Evolutionary conservation across 2,329 filamentous ascomycete genomes (phyloP).

Genomic region (Hymenoscyphus linearis): DNA sequence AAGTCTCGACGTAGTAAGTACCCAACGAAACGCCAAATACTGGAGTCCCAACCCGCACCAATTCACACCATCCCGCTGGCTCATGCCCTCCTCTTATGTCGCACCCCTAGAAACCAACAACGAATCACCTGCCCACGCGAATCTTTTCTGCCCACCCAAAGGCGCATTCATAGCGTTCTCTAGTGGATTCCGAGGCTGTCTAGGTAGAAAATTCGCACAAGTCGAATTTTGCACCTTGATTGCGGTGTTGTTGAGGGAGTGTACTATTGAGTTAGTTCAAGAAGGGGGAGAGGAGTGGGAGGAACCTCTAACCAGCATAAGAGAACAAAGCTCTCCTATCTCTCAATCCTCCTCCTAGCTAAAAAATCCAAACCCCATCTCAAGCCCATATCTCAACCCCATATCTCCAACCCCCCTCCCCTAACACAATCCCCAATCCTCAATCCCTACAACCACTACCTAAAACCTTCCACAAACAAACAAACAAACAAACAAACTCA

Average conservation of each 20-base stretch:
- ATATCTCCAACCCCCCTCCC: too few species aligned
- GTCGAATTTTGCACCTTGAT: constrained; percentile 31
- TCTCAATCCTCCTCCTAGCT: too few species aligned
- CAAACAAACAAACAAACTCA: too few species aligned
- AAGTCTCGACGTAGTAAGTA: constrained; percentile 11
- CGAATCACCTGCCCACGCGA: constrained; percentile 12
- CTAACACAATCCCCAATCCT: too few species aligned
- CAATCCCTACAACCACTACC: too few species aligned
- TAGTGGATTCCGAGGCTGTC: constrained; percentile 33
- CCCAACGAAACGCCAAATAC: constrained; percentile 14
- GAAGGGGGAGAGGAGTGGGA: constrained; percentile 11
- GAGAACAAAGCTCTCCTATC: too few species aligned
- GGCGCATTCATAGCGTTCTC: constrained; percentile 32
- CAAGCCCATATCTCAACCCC: too few species aligned
- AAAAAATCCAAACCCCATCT: too few species aligned
- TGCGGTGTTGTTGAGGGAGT: constrained; percentile 18
- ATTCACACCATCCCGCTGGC: constrained; percentile 17
- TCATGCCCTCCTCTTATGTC: constrained; percentile 14
- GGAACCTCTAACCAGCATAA: too few species aligned
- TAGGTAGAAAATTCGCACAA: constrained; percentile 32
- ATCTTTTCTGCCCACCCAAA: constrained; percentile 21
- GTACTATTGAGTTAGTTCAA: constrained; percentile 19
- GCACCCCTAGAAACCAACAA: constrained; percentile 11
- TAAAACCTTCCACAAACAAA: too few species aligned
- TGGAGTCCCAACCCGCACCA: constrained; percentile 8